Evolutionary conservation across 106 monocot genomes (phyloP), one percentile per base, ranked within the genome.

Genomic region (Chionographis japonica): DNA sequence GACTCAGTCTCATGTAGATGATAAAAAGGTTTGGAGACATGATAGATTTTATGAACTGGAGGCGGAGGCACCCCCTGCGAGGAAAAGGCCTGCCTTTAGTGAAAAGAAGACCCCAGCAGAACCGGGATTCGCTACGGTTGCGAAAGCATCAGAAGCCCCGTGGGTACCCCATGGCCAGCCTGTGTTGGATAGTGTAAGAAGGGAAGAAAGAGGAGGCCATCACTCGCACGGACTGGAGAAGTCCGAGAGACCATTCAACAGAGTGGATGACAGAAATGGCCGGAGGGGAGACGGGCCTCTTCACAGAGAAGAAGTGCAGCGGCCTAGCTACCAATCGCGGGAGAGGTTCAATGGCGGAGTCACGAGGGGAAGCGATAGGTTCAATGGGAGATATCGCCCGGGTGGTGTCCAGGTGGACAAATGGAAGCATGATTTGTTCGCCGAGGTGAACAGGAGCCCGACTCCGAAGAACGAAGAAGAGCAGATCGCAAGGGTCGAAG

Each of bases 361-460:
- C 41, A 72, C n/a, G 5, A 79, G 77, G 67, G 82, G 76, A 12
- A 77, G 74, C 17, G 86, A 84, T 10, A 72, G 86, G 62, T 70
- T 69, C 52, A 27, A 40, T 52, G 70, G 68, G 46, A 60, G 77
- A 14, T 61, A 73, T 17, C 62, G 62, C 3, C 58, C 73, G 10
- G 66, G 78, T 58, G 75, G 67, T 56, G 63, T 73, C 65, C 86
- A 86, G 56, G 82, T 46, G 13, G 84, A 95, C 4, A 95, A 82
- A 73, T 97, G 95, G 92, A 92, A 89, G 77, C 94, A 94, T 67
- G 95, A 97, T 78, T 68, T 89, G 55, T 97, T 81, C 62, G 86
- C 92, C 9, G 86, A 97, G 50, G 81, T 82, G 1, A 97, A 89
- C 41, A 76, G 61, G 74, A 97, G 92, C 61, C 84, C 87, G 7